phyloP scores from a whole-genome alignment of 306 rosid genomes.

The Prunus salicina region DNA sequence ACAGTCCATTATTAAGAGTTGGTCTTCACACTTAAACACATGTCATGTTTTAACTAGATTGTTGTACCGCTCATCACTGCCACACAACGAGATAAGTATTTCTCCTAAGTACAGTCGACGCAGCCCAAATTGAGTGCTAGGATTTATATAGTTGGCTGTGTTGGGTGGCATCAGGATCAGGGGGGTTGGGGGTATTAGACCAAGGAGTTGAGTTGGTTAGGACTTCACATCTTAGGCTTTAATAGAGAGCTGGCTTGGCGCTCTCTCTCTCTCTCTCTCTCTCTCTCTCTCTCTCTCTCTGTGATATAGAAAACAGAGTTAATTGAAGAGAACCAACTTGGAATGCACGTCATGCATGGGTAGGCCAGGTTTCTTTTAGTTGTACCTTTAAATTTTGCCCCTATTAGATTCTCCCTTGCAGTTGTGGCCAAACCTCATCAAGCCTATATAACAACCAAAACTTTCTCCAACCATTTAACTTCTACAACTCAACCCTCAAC shows the following conservation, averaged over 20 bases:
- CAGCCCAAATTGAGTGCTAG: constrained; percentile 14
- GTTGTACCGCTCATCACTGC: neutral
- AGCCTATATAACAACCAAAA: constrained; percentile 57
- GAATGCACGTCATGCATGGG: constrained; percentile 52
- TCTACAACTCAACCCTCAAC: neutral
- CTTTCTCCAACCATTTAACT: constrained; percentile 22
- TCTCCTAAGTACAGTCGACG: neutral
- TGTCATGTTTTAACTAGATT: neutral
- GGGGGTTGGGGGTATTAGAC: constrained; percentile 16
- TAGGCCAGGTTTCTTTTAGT: constrained; percentile 35
- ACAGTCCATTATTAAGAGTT: neutral
- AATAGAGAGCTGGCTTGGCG: constrained; percentile 19
- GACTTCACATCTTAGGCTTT: constrained; percentile 32
- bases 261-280: neutral
- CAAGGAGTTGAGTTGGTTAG: constrained; percentile 24
- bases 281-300: neutral
- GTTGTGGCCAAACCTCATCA: constrained; percentile 25
- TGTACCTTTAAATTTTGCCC: constrained; percentile 30
- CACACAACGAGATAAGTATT: neutral
- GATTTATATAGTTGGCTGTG: constrained; percentile 18
- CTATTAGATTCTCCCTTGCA: constrained; percentile 29
- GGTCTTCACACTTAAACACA: neutral
- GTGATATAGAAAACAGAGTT: neutral
- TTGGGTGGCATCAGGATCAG: constrained; percentile 34
- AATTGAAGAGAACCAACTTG: constrained; percentile 35